These are phyloP conservation scores for Candida sp. DNA, from an alignment of 1,139 yeast species.

Conservation along the genomic window DNA sequence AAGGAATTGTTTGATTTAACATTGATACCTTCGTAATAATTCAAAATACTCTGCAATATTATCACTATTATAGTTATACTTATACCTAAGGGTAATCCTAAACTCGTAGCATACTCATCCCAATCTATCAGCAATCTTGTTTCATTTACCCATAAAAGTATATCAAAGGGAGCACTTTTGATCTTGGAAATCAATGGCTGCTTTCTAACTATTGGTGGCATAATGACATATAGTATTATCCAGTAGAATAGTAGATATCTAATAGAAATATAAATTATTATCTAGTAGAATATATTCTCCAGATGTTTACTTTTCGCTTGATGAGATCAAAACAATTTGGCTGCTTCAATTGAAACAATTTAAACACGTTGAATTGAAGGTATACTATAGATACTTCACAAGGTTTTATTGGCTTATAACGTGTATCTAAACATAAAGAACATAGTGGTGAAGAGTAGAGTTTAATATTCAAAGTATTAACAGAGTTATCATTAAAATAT, in stretches of 20 bases:
- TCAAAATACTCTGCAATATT: conserved; percentile 7
- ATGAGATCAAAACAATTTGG: conserved; percentile 1
- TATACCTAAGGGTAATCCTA: conserved; percentile 13
- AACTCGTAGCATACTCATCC: conserved; percentile 42
- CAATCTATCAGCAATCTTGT: conserved; percentile 55
- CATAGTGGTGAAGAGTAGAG: not conserved
- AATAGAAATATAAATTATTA: too few relatives aligned
- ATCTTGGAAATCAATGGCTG: conserved; percentile 37
- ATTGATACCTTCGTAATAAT: conserved; percentile 10
- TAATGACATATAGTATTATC: too few relatives aligned
- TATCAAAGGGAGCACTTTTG: conserved; percentile 55
- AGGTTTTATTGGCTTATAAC: not conserved
- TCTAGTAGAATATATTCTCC: too few relatives aligned
- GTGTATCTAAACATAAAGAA: not conserved
- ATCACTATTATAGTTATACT: conserved; percentile 3
- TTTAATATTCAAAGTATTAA: not conserved
- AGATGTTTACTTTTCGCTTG: not conserved
- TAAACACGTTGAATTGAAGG: too few relatives aligned
- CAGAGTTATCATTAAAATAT: not conserved
- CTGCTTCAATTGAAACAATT: too few relatives aligned
- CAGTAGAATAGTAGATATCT: too few relatives aligned
- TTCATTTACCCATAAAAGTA: conserved; percentile 52
- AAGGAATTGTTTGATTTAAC: conserved; percentile 9
- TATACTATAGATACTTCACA: too few relatives aligned
- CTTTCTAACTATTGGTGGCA: conserved; percentile 15